phyloP scores from a whole-genome alignment of 768 basidiomycete genomes.

The Phylloporus sp. region DNA sequence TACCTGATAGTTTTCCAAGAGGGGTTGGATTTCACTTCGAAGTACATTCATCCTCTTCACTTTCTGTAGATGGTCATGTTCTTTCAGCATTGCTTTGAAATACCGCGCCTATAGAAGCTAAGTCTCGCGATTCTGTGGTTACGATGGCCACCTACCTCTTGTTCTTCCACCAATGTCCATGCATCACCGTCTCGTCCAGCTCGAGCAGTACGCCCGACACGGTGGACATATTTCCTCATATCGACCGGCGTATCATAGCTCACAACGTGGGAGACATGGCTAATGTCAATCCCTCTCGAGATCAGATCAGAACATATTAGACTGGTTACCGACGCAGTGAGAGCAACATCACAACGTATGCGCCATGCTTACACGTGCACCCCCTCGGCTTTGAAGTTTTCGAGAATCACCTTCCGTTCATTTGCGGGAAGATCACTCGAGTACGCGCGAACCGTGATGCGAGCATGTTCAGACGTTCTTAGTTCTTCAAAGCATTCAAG shows the following conservation, averaged over 20 bases:
- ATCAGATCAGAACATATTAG: constrained; percentile 96
- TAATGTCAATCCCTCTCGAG: constrained; percentile 93
- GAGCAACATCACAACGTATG: not conserved
- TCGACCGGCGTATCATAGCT: constrained; percentile 97
- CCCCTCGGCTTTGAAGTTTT: constrained; percentile 74
- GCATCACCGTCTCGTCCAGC: constrained; percentile 86
- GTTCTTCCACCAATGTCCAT: constrained; percentile 94
- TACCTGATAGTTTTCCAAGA: constrained; percentile 67
- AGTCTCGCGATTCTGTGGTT: not conserved
- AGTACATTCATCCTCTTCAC: constrained; percentile 64
- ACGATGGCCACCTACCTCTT: constrained; percentile 52
- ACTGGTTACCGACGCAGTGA: constrained; percentile 37
- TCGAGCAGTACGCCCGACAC: constrained; percentile 92
- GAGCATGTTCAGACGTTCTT: constrained; percentile 17
- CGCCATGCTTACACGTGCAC: constrained; percentile 66
- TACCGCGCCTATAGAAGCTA: constrained; percentile 58
- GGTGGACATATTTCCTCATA: constrained; percentile 97
- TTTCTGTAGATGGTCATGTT: constrained; percentile 61
- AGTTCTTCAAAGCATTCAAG: constrained; percentile 76
- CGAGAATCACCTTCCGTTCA: constrained; percentile 74
- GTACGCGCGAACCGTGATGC: constrained; percentile 60
- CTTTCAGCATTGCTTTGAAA: constrained; percentile 79
- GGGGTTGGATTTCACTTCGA: constrained; percentile 53
- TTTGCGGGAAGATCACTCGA: constrained; percentile 75
- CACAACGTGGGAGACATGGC: constrained; percentile 86